Percentiles rank a stretch among this genome's conserved stretches.
Evolutionary conservation across 257 asterid genomes (phyloP).

Genomic region (Ligustrum vulgare): DNA sequence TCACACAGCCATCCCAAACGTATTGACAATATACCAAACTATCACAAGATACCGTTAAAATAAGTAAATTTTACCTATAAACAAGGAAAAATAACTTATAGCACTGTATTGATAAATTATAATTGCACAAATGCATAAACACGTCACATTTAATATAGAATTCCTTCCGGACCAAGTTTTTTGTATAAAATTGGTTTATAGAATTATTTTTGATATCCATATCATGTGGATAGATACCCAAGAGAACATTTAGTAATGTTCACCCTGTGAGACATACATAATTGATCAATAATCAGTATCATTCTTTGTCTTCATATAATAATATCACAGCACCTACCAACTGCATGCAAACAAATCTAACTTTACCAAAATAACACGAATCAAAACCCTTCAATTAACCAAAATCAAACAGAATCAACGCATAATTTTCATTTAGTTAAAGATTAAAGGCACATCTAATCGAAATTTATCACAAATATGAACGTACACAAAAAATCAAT

Average conservation of each 20-base stretch:
- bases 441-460: not conserved
- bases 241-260: not conserved
- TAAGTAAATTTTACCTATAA: not conserved
- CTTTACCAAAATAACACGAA: not conserved
- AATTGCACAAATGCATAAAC: not conserved
- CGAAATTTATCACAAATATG: not conserved
- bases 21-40: no score
- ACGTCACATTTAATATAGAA: not conserved
- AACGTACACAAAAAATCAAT: constrained; percentile 77
- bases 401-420: not conserved
- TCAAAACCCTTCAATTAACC: not conserved
- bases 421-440: not conserved
- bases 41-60: not conserved
- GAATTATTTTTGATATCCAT: not conserved
- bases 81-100: not conserved
- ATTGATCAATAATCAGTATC: not conserved
- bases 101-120: not conserved
- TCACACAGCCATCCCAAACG: no score
- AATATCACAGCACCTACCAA: not conserved
- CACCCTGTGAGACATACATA: not conserved
- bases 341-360: not conserved
- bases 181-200: not conserved
- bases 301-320: no score
- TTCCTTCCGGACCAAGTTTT: not conserved
- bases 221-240: not conserved